phyloP scores from a whole-genome alignment of 192 early-diverging fungal species.

The Rhizophagus clarus region DNA sequence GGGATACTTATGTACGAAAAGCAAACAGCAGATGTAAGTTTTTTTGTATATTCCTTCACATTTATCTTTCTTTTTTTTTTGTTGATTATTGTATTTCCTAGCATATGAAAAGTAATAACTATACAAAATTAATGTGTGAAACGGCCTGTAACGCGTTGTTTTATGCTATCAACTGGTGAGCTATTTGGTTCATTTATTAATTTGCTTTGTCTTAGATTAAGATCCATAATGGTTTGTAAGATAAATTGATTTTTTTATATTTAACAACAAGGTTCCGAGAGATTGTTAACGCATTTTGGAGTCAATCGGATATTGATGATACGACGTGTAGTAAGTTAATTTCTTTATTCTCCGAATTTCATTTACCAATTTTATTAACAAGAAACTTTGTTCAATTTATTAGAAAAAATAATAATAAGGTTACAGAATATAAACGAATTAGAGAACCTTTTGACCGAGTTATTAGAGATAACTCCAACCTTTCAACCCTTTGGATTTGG shows the following conservation, averaged over 20 bases:
- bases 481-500: conserved; percentile 50
- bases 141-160: conserved; percentile 40
- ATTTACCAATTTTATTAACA: not conserved
- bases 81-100: conserved; percentile 22
- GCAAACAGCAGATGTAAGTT: conserved; percentile 26
- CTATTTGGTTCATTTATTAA: not conserved
- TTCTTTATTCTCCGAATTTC: not conserved
- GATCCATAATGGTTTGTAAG: no score
- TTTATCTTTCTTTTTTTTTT: not conserved
- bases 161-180: conserved; percentile 58
- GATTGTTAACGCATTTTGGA: conserved; percentile 62
- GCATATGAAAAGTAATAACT: conserved; percentile 17
- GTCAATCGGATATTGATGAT: not conserved
- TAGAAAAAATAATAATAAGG: conserved; percentile 43
- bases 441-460: conserved; percentile 39
- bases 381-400: not conserved
- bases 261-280: conserved; percentile 63
- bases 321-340: not conserved
- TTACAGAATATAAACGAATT: conserved; percentile 46
- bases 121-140: conserved; percentile 23
- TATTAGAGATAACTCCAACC: conserved; percentile 35
- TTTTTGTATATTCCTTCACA: not conserved
- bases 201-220: no score
- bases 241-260: not conserved
- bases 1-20: conserved; percentile 59